Evolutionary conservation across 495 filamentous ascomycete species (phyloP), one percentile per base, ranked within the genome.

Genomic region (Articulospora tetracladia): DNA sequence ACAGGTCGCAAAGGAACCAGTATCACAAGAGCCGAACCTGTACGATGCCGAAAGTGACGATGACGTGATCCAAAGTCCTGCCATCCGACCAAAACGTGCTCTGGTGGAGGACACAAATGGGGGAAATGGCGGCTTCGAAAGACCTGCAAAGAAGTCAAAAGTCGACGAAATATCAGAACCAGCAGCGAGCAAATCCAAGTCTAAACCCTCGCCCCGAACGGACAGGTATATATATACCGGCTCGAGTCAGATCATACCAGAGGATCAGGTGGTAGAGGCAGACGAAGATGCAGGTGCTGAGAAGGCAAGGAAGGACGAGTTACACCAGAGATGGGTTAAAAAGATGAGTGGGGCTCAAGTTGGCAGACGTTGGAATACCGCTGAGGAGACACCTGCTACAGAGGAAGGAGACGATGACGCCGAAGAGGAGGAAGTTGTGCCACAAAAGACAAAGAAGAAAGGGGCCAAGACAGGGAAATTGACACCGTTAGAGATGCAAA

Each of bases 401-500:
- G 79, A 80, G 3, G 77, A 69, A 27, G 73, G 63, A 11, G 79
- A 79, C 6, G 83, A 68, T 2, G 77, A 74, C 2, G 86, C 83
- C 22, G 85, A 87, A 4, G 79, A 81, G 26, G 76, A 79, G 27
- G 58, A 73, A 13, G 70, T 72, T 28, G 69, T 69, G 11, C 70
- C 73, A 46, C 47, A 75, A 17, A 80, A 80, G 46, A 62, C 65
- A 15, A 83, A 82, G 39, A 91, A 83, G 67, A 90, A 86, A 66
- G 86, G 86, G 1, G 71, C 79, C 30, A 95, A 93, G 77, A 90
- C 85, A 26, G 79, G 81, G 25, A 97, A 97, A 68, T 82, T 99
- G 50, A 99, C 95, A 4, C 94, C 94, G 0, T 86, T 99, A 86
- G 94, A 97, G 70, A 85, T 88, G 50, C 94, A 98, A 64, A 85